Evolutionary conservation across 2,329 filamentous ascomycete genomes (phyloP), one percentile per base, ranked within the genome.

Genomic region (Aspergillus melleus): DNA sequence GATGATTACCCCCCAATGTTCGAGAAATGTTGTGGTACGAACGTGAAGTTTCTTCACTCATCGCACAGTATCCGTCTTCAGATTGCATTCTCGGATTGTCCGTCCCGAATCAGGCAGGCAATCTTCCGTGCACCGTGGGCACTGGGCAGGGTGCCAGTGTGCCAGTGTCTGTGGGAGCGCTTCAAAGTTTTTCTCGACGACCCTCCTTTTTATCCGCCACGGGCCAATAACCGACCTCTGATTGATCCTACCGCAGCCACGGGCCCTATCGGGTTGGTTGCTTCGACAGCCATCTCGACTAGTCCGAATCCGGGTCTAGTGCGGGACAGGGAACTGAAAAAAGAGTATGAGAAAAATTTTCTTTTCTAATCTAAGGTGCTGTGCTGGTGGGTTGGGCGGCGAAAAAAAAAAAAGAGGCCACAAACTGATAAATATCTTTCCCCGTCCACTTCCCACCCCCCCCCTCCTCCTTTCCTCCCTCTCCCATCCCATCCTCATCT

Each of bases 361-460:
- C 60, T 58, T 60, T 59, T 52, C 64, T 65, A 62, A 58, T 57
- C 58, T 62, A 58, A 47, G 58, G 62, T 42, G 30, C 50, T 46
- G 16, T 47, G 53, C 55, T 55, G 52, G 12, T 36, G 52, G 54
- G 64, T 71, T 68, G 68, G 70, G 71, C 70, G 69, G 71, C 71
- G 64, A 66, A 64, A 61, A 58, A 66, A 66, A 58, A 56, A 63
- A 64, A 57, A 58, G 51, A 64, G 67, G 67, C 73, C 74, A 74
- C 72, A 72, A 66, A 70, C 57, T 67, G 74, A 75, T 76, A 76
- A 77, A 76, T 77, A 76, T 73, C 68, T 62, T 68, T 60, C 64
- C 56, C 62, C 61, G 63, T 67, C 64, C 64, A 61, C 64, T 61
- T 67, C 54, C 57, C 64, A n/a, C 58, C 59, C 56, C 61, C 46